Evolutionary conservation across 306 rosid species (phyloP), one percentile per base, ranked within the genome.

Genomic region (Macrotyloma uniflorum): DNA sequence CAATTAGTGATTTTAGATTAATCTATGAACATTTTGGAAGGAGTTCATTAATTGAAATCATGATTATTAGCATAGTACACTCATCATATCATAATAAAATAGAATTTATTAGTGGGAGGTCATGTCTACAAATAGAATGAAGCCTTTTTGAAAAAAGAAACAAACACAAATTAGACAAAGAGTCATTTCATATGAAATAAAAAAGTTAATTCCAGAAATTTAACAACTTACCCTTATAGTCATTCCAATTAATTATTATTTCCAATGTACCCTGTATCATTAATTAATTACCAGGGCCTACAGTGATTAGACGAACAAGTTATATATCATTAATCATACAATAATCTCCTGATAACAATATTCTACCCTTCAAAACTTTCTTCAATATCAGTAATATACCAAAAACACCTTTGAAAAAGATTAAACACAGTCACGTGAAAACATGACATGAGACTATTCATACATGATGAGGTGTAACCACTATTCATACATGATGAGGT

Each of bases 391-490:
- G 0, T 19, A 50, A 36, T 54, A 62, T 15, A 49, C 59, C 38
- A 36, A 40, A 23, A 32, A 4, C 22, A 45, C n/a, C 36, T 63
- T 32, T 10, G 26, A 20, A 12, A 43, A 15, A 23, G 14, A 28
- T 49, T 3, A 74, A 74, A 32, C 49, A 61, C 46, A 15, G 9
- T 28, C 24, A 33, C 24, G 10, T 20, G 15, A 13, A 65, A 26
- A 59, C 32, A 74, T 40, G 42, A 24, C 30, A 42, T 0, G 43
- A 24, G 8, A 66, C n/a, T n/a, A 77, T 58, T 1, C 6, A 19
- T 35, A 15, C 50, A 28, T 58, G 82, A 45, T 33, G 82, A 78
- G 15, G 55, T 72, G 83, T 23, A 47, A 69, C 24, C n/a, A n/a
- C n/a, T n/a, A 77, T 58, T 1, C 6, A 19, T 35, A 15, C 50